Conservation (phyloP, 768 basidiomycete genomes). For the Gelatoporia subvermispora region DNA sequence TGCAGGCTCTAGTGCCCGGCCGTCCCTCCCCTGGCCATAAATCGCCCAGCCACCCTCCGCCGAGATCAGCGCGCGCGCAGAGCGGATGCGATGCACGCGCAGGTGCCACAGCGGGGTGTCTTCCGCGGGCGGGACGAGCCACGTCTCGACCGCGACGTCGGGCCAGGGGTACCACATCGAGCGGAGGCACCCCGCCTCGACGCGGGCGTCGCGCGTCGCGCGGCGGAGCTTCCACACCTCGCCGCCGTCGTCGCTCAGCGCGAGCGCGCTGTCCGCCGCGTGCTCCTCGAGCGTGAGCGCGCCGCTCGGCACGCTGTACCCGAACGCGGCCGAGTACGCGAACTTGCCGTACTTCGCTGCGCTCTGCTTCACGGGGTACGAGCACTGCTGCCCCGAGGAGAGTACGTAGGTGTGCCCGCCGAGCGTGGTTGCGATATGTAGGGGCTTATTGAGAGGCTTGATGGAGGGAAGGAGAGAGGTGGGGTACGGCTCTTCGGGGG, state of each 20-base stretch:
- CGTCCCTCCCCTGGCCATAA: conserved; percentile 60
- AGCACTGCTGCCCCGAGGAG: conserved; percentile 74
- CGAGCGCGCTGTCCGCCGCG: conserved; percentile 66
- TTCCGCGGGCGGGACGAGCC: conserved; percentile 59
- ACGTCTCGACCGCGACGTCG: conserved; percentile 70
- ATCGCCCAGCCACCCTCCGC: conserved; percentile 72
- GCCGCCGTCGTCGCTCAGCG: conserved; percentile 63
- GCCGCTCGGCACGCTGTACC: conserved; percentile 64
- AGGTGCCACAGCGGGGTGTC: conserved; percentile 64
- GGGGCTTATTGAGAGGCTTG: conserved; percentile 53
- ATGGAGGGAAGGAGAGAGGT: conserved; percentile 37
- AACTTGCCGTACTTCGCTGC: conserved; percentile 79
- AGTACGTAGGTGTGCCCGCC: conserved; percentile 67
- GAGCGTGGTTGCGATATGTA: conserved; percentile 62
- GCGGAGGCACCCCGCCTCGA: conserved; percentile 44
- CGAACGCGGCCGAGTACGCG: conserved; percentile 73
- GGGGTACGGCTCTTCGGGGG: conserved; percentile 64
- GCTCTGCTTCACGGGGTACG: conserved; percentile 73
- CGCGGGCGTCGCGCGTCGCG: conserved; percentile 54
- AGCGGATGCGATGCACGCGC: conserved; percentile 58
- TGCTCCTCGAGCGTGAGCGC: conserved; percentile 66
- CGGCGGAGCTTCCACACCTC: conserved; percentile 71
- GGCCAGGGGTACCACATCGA: conserved; percentile 75
- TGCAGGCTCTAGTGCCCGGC: conserved; percentile 49
- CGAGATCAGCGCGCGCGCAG: conserved; percentile 44